Base-by-base conservation (phyloP, 306 rosid species). In the Urtica urens region DNA sequence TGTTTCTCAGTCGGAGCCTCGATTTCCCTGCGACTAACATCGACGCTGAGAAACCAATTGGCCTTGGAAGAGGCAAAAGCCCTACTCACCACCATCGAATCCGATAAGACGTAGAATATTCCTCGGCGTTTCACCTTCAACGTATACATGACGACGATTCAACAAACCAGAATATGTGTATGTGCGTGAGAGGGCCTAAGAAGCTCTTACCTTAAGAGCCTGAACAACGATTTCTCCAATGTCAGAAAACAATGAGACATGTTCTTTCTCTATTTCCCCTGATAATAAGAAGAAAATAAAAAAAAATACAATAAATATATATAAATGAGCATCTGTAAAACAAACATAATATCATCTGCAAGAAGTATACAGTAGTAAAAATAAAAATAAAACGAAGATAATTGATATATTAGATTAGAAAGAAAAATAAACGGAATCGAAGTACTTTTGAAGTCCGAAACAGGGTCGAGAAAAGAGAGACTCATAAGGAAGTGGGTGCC, bases 391-490 rank as follows among this genome's bases (percentile, higher is more conserved):
- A 12, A 21, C 27, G 23, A 44, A 20, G 23, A 44, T 4, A 44
- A 0, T 2, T 2, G 13, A 44, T 23, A 12, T 6, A 6, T 9
- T 19, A 9, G 25, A 44, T 6, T 2, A 7, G 11, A 5, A 12
- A 20, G 27, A 41, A 25, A 8, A 43, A 34, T n/a, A 2, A 13
- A 11, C 45, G 31, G 10, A 23, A 18, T 7, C 5, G 15, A 1
- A 29, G 13, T 69, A 88, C 95, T 49, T 78, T 84, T 83, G 72
- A 88, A 68, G 39, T 67, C 72, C 18, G 62, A 72, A 59, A 81
- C 76, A 18, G 86, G 72, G 44, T 77, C 78, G 52, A 33, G 16
- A 60, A 58, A 41, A 26, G 62, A 66, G 69, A 77, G 69, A 40
- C 61, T 7, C 62, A 81, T 13, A 19, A 77, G 90, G 53, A 84